phyloP scores from a whole-genome alignment of 306 rosid genomes.

The Hippophae rhamnoides region DNA sequence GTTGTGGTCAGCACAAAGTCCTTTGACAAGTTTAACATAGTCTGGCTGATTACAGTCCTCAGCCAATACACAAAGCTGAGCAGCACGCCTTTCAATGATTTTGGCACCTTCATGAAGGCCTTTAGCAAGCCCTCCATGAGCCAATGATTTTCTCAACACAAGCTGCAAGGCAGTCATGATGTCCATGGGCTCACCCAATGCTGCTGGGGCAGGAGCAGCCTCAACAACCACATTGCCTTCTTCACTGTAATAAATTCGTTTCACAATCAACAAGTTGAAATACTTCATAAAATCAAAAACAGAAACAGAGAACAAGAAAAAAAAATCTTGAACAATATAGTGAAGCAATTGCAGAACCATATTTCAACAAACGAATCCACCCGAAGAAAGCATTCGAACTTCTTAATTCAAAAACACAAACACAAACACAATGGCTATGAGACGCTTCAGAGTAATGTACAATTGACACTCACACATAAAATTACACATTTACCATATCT shows the following conservation, averaged over 20 bases:
- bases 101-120: slow-evolving; percentile 82
- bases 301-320: too few relatives aligned
- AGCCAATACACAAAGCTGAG: slow-evolving; percentile 74
- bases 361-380: too few relatives aligned
- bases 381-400: too few relatives aligned
- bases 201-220: slow-evolving; percentile 4
- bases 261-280: neutral
- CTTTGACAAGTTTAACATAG: slow-evolving; percentile 76
- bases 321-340: too few relatives aligned
- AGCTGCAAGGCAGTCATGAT: slow-evolving; percentile 55
- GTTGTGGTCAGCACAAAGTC: slow-evolving; percentile 74
- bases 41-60: slow-evolving; percentile 87
- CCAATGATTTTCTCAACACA: slow-evolving; percentile 71
- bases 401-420: too few relatives aligned
- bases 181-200: slow-evolving; percentile 46
- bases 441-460: too few relatives aligned
- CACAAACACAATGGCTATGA: too few relatives aligned
- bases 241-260: slow-evolving; percentile 22
- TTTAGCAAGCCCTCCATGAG: slow-evolving; percentile 73
- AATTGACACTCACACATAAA: too few relatives aligned
- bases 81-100: slow-evolving; percentile 70
- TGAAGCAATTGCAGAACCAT: too few relatives aligned
- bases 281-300: neutral
- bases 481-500: too few relatives aligned
- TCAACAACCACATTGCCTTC: slow-evolving; percentile 32